A percentile compares a stretch with the other conserved stretches of the same genome.
Conservation (phyloP, 2,329 filamentous ascomycete genomes). For the Pseudonectria foliicola region DNA sequence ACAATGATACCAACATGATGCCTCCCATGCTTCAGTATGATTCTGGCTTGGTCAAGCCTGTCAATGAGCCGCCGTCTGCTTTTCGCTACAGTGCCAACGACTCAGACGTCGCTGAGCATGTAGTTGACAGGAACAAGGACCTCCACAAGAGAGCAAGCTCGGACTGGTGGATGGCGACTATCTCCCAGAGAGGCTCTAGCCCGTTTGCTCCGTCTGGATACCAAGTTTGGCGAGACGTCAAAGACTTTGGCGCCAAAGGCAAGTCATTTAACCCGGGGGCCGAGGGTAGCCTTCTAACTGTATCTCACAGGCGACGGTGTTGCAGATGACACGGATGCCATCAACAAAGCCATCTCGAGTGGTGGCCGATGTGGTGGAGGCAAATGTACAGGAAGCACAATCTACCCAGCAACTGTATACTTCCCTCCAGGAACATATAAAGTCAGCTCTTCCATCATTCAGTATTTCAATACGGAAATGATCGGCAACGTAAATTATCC, state of each 20-base stretch:
- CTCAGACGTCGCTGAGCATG: constrained; percentile 1
- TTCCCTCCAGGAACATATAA: constrained; percentile 46
- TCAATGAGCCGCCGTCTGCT: constrained; percentile 5
- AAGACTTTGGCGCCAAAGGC: constrained; percentile 29
- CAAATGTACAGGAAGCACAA: constrained; percentile 25
- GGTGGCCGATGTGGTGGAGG: constrained; percentile 28
- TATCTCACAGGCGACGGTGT: constrained; percentile 17
- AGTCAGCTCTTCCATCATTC: constrained; percentile 48
- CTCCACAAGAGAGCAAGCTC: constrained; percentile 5
- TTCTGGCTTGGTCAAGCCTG: constrained; percentile 3
- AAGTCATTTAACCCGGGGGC: not conserved
- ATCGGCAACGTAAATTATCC: constrained; percentile 26
- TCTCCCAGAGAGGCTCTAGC: constrained; percentile 4
- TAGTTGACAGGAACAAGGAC: not conserved
- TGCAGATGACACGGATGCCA: constrained; percentile 49
- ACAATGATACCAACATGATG: constrained; percentile 7
- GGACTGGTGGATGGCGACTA: constrained; percentile 6
- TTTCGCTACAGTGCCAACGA: constrained; percentile 5
- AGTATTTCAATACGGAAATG: constrained; percentile 58
- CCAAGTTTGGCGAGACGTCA: constrained; percentile 29
- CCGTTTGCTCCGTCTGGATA: constrained; percentile 10
- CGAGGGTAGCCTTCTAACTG: no score
- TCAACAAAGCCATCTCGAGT: constrained; percentile 36
- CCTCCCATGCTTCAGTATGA: constrained; percentile 6
- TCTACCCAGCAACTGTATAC: constrained; percentile 18